These are phyloP conservation scores for Heterococcus sp. DNA, from an alignment of 108 stramenopile genomes.

Conservation along the genomic window DNA sequence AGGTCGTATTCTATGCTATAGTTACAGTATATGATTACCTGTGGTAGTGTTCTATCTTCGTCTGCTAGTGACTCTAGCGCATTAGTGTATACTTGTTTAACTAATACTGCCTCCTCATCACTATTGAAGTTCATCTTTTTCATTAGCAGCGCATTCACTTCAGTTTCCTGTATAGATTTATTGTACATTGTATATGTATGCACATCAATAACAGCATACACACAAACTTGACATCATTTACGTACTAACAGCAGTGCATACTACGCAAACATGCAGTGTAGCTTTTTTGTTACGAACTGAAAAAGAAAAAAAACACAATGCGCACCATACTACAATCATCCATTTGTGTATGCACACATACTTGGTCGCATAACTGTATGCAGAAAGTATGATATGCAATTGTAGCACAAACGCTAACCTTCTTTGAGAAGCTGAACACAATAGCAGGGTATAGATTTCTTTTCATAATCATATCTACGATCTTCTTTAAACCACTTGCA, in stretches of 20 bases:
- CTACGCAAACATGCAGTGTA: no score
- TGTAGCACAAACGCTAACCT: constrained; percentile 37
- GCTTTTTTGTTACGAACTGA: no score
- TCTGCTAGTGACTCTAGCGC: constrained; percentile 91
- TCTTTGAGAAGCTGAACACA: constrained; percentile 96
- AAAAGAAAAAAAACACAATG: no score
- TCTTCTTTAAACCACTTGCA: constrained; percentile 73
- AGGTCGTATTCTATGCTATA: no score
- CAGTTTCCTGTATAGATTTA: constrained; percentile 35
- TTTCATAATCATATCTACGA: constrained; percentile 90
- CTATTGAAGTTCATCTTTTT: constrained; percentile 85
- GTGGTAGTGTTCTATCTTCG: constrained; percentile 89
- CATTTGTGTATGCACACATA: no score
- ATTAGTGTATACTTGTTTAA: constrained; percentile 86
- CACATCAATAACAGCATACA: no score
- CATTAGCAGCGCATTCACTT: constrained; percentile 67
- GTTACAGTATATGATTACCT: constrained; percentile 61
- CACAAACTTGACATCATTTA: no score
- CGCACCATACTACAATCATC: no score
- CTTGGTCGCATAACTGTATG: no score
- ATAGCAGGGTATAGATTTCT: constrained; percentile 92
- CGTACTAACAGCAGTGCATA: no score
- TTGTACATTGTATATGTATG: no score
- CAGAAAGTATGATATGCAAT: no score
- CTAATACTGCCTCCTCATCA: constrained; percentile 90